Conservation (phyloP, 371 early-diverging fungal genomes). For the Mortierella sp. region DNA sequence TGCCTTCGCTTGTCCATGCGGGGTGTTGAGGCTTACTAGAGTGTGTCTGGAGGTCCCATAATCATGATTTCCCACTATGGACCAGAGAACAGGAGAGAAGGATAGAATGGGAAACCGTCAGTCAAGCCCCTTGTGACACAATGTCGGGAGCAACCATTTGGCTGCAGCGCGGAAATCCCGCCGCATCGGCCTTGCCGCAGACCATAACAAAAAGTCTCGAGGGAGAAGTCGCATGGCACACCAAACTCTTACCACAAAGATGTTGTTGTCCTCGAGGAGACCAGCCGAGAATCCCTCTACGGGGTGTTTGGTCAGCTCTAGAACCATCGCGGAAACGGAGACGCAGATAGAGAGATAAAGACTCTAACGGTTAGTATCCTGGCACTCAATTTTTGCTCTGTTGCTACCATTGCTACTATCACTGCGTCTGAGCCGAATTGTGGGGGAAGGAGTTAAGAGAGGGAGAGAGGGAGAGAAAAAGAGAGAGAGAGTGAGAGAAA, state of each 20-base stretch:
- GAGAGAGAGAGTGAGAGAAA: background rate
- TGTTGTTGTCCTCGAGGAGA: constrained; percentile 69
- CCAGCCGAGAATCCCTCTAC: constrained; percentile 89
- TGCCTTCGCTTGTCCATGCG: background rate
- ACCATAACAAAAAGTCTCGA: background rate
- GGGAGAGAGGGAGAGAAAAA: background rate
- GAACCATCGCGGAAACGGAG: background rate
- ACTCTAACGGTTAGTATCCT: background rate
- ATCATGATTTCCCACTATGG: constrained; percentile 87
- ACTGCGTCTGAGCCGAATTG: no score
- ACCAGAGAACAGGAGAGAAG: background rate
- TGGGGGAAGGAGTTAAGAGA: background rate
- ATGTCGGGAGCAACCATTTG: no score
- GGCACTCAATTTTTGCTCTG: background rate
- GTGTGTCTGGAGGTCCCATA: constrained; percentile 90
- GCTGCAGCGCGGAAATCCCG: no score
- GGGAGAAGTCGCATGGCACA: no score
- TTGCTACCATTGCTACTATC: no score
- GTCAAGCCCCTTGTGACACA: background rate
- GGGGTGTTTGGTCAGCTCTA: constrained; percentile 75
- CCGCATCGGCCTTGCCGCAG: background rate
- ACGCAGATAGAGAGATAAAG: background rate
- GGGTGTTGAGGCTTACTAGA: constrained; percentile 68
- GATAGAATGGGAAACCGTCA: background rate
- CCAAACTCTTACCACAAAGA: constrained; percentile 68